Evolutionary conservation across 1,284 basidiomycete genomes (phyloP).

Genomic region (Malassezia nana): DNA sequence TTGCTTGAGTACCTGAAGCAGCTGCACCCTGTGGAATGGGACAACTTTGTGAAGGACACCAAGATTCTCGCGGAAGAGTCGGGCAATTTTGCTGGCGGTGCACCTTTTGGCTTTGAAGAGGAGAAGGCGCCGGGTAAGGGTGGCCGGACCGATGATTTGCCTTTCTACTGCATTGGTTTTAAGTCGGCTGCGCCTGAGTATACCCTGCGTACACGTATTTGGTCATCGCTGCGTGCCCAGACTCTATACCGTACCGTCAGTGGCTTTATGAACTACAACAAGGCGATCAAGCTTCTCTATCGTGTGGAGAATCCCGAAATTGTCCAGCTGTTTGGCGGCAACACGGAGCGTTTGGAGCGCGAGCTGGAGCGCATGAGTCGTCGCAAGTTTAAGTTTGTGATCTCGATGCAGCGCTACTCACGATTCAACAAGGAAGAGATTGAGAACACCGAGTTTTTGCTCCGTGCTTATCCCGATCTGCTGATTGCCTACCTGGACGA

Average conservation of each 20-base stretch:
- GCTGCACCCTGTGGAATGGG: conserved; percentile 95
- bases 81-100: conserved; percentile 64
- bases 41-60: conserved; percentile 98
- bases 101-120: conserved; percentile 62
- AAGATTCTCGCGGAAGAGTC: conserved; percentile 97
- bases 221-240: conserved; percentile 95
- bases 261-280: conserved; percentile 99
- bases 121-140: conserved; percentile 41
- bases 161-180: conserved; percentile 98
- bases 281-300: conserved; percentile 98
- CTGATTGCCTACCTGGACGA: conserved; percentile 98
- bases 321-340: conserved; percentile 90
- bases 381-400: conserved; percentile 97
- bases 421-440: conserved; percentile 99
- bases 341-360: conserved; percentile 91
- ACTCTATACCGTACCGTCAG: conserved; percentile 97
- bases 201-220: conserved; percentile 94
- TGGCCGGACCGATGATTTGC: conserved; percentile 68
- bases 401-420: conserved; percentile 98
- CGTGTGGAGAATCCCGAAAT: conserved; percentile 98
- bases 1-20: conserved; percentile 69
- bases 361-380: conserved; percentile 95
- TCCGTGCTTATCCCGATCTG: conserved; percentile 95
- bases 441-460: conserved; percentile 94
- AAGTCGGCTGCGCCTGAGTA: conserved; percentile 97